Evolutionary conservation across 225 moss, liverwort and hornwort genomes (phyloP), one percentile per base, ranked within the genome.

Genomic region (Physcomitrellopsis africana): DNA sequence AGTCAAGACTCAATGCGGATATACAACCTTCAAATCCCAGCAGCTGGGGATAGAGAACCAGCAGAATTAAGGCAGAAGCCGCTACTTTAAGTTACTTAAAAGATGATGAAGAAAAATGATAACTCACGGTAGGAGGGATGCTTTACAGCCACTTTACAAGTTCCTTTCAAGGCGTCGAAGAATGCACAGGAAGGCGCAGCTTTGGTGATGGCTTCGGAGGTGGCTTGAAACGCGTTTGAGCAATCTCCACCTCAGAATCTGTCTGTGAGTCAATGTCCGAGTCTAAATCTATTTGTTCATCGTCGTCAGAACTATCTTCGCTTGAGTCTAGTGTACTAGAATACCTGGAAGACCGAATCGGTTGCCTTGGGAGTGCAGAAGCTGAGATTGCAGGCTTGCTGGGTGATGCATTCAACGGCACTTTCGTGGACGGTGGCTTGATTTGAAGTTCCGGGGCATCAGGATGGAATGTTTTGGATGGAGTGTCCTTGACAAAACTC

Each of bases 361-460:
- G 3, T 1, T 65, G 41, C 18, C 26, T 47, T 49, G 53, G 37
- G 7, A n/a, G 23, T 0, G 65, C 60, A 17, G 63, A 45, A 22
- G 68, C 43, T 12, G 22, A 32, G 12, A 60, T 48, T n/a, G 64
- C n/a, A 47, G 45, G 13, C 10, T 72, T 76, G 41, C 14, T 54
- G 8, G 23, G 61, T 47, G 60, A 37, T 22, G 76, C 53, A 9
- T 67, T 16, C 7, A 81, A 22, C 9, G 32, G 24, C 13, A 76
- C 57, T 55, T 68, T 72, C 3, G 59, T 47, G 9, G 81, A 76
- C 0, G 76, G 76, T 12, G 76, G 81, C 0, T 76, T 81, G 18
- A 76, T 81, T 24, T 67, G 60, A 67, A 81, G 81, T 44, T 81
- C 66, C 3, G 81, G 81, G 11, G 81, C 76, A 55, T 76, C 72